Conservation (phyloP, 257 asterid species). For the Solanum pennellii region DNA sequence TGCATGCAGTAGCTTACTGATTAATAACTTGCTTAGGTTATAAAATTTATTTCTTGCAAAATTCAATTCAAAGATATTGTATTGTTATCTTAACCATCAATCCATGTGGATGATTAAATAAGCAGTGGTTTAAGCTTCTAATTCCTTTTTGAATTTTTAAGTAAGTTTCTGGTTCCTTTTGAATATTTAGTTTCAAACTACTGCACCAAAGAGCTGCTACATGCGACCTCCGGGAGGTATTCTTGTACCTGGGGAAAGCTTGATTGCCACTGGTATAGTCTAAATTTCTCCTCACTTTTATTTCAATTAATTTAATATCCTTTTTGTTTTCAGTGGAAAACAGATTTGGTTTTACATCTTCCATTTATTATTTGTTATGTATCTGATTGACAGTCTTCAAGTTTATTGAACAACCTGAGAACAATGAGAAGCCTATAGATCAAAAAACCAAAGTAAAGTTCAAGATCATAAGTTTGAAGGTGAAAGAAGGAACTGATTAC, state of each 20-base stretch:
- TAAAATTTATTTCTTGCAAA: neutral
- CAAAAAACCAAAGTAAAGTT: conserved; percentile 36
- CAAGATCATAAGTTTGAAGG: conserved; percentile 43
- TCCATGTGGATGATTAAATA: neutral
- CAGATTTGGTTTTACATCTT: neutral
- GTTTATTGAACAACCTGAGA: conserved; percentile 42
- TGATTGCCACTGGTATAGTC: conserved; percentile 88
- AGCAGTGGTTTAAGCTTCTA: neutral
- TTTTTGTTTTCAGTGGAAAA: neutral
- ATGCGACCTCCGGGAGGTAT: conserved; percentile 96
- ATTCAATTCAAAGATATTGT: neutral
- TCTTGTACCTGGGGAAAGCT: conserved; percentile 82
- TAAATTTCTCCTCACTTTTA: neutral
- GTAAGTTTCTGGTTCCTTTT: neutral
- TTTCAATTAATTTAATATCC: neutral
- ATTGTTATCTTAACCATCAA: neutral
- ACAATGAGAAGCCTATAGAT: conserved; percentile 31
- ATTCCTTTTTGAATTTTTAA: neutral
- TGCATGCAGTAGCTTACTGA: neutral
- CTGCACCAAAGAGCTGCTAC: conserved; percentile 88
- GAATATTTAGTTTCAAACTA: conserved; percentile 58
- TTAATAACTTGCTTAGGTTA: neutral
- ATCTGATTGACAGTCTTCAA: conserved; percentile 25
- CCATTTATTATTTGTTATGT: neutral
- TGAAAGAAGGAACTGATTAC: conserved; percentile 27